A percentile compares a stretch with the other conserved stretches of the same genome.
phyloP scores from a whole-genome alignment of 2,329 filamentous ascomycete species.

The Fusarium sambucinum region DNA sequence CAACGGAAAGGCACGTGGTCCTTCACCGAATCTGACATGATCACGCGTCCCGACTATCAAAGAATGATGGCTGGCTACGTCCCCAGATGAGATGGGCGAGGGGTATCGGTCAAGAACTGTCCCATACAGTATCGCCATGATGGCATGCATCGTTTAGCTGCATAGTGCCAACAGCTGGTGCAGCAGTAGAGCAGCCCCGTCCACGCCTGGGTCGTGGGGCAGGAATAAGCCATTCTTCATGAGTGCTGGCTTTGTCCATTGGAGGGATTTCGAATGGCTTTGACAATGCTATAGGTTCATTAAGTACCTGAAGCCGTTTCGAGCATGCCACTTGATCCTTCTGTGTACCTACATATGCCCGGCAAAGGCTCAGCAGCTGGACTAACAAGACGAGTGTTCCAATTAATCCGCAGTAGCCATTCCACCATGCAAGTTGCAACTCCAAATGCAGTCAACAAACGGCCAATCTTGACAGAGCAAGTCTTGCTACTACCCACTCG shows the following conservation, averaged over 20 bases:
- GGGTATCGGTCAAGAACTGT: slow-evolving; percentile 20
- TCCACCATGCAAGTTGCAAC: slow-evolving; percentile 30
- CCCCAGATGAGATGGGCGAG: slow-evolving; percentile 1
- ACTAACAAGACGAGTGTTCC: slow-evolving; percentile 14
- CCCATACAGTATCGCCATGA: slow-evolving; percentile 15
- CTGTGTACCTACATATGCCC: slow-evolving; percentile 1
- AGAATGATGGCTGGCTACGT: slow-evolving; percentile 18
- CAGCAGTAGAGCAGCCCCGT: slow-evolving; percentile 9
- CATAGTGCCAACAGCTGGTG: slow-evolving; percentile 31
- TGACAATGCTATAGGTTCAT: slow-evolving; percentile 3
- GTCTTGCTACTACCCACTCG: slow-evolving; percentile 23
- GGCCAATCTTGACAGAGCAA: slow-evolving; percentile 37
- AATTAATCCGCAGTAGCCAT: slow-evolving; percentile 12
- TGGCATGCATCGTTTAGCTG: slow-evolving; percentile 44
- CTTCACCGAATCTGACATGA: slow-evolving; percentile 20
- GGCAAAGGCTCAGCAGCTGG: slow-evolving; percentile 23
- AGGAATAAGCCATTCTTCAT: slow-evolving; percentile 13
- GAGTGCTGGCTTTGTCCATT: not conserved
- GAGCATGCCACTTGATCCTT: slow-evolving; percentile 17
- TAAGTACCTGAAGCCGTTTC: slow-evolving; percentile 9
- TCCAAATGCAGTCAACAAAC: slow-evolving; percentile 35
- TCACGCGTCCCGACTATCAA: slow-evolving; percentile 19
- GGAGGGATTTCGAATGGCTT: not conserved
- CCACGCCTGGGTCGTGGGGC: slow-evolving; percentile 9
- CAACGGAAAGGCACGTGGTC: slow-evolving; percentile 29